These are phyloP conservation scores for Metschnikowia drakensbergensis DNA, from an alignment of 805 yeast genomes.

Conservation along the genomic window DNA sequence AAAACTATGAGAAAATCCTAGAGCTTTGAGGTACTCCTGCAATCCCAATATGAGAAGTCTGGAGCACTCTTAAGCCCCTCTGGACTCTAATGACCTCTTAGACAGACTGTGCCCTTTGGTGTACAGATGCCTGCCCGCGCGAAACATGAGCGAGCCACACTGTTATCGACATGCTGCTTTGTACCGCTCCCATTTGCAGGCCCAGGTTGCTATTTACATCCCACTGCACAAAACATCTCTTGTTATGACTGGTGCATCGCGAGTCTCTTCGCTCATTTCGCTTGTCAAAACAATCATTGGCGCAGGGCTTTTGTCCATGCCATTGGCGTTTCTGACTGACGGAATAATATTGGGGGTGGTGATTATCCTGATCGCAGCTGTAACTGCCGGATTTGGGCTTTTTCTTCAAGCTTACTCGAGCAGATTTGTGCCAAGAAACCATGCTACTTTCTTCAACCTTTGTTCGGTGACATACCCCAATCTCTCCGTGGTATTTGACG, in stretches of 20 bases:
- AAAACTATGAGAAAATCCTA: no score
- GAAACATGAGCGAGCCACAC: not conserved
- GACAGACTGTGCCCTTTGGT: not conserved
- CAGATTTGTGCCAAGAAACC: slow-evolving; percentile 50
- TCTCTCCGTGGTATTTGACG: slow-evolving; percentile 62
- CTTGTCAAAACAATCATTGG: slow-evolving; percentile 75
- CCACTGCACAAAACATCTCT: not conserved
- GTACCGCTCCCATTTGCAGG: no score
- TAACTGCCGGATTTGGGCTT: slow-evolving; percentile 65
- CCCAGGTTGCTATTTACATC: no score
- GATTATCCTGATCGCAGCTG: slow-evolving; percentile 57
- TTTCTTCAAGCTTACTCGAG: slow-evolving; percentile 59
- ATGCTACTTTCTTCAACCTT: slow-evolving; percentile 70
- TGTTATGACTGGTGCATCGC: slow-evolving; percentile 40
- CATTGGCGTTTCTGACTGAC: slow-evolving; percentile 66
- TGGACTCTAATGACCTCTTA: no score
- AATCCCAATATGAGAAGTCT: no score
- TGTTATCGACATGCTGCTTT: no score
- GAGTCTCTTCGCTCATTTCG: slow-evolving; percentile 57
- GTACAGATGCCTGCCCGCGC: not conserved
- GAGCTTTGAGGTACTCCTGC: no score
- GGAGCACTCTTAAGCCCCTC: no score
- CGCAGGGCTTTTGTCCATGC: slow-evolving; percentile 77
- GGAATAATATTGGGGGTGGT: slow-evolving; percentile 56
- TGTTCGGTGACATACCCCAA: slow-evolving; percentile 64